A percentile compares a stretch with the other conserved stretches of the same genome.
Evolutionary conservation across 2,329 filamentous ascomycete genomes (phyloP).

Genomic region (Pseudopyrenochaeta lycopersici): DNA sequence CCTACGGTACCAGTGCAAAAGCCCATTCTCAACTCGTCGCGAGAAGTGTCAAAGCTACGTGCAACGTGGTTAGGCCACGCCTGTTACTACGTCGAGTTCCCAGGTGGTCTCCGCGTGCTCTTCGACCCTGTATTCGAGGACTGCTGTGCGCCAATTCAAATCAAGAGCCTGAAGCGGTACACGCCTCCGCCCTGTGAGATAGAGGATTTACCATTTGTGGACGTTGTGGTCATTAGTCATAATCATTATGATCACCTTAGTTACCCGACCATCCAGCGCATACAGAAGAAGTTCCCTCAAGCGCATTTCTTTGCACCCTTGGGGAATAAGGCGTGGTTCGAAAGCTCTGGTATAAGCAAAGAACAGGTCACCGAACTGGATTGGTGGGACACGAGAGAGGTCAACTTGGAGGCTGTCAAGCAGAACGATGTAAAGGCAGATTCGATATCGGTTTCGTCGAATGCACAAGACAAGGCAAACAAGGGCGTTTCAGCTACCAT

Average conservation of each 20-base stretch:
- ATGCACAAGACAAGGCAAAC: conserved; percentile 6
- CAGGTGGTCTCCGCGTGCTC: conserved; percentile 82
- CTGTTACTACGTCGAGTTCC: conserved; percentile 92
- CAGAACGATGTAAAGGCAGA: conserved; percentile 8
- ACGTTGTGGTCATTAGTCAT: conserved; percentile 82
- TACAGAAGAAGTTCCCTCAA: conserved; percentile 75
- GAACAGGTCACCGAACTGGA: conserved; percentile 85
- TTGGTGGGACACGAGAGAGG: conserved; percentile 88
- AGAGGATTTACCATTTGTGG: conserved; percentile 77
- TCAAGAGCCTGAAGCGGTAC: conserved; percentile 77
- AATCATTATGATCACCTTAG: conserved; percentile 95
- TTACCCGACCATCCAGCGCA: conserved; percentile 74
- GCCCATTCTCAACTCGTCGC: conserved; percentile 71
- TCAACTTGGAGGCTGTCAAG: conserved; percentile 66
- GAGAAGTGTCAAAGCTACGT: conserved; percentile 69
- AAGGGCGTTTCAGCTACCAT: conserved; percentile 72
- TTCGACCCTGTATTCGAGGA: conserved; percentile 95
- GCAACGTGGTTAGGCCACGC: conserved; percentile 97
- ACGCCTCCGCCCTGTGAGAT: conserved; percentile 80
- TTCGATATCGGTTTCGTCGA: conserved; percentile 10
- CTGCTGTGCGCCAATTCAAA: conserved; percentile 79
- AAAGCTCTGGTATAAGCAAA: conserved; percentile 67
- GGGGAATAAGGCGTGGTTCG: conserved; percentile 85
- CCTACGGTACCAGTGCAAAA: conserved; percentile 73
- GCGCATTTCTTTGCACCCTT: conserved; percentile 90